Evolutionary conservation across 495 filamentous ascomycete genomes (phyloP), one percentile per base, ranked within the genome.

Genomic region (Margaritispora aquatica): DNA sequence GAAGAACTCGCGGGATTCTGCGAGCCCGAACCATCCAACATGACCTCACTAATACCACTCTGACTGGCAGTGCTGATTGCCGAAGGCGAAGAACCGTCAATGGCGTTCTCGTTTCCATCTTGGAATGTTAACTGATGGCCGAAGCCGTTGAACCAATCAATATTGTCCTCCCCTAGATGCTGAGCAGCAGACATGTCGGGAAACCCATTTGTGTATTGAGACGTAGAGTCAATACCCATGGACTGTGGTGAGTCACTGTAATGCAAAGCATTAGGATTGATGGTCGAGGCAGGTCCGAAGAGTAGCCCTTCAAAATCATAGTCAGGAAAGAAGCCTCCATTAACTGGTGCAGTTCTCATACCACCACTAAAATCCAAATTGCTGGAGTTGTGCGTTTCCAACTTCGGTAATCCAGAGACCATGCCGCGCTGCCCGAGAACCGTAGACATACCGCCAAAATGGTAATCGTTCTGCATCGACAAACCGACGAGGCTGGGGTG

Each of bases 241-340:
- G 79, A 80, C 52, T 85, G 86, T 22, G 90, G 90, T 15, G 90
- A 90, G 68, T 90, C 89, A 67, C 80, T 89, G 69, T 94, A 94
- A 71, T 97, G 93, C 52, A 99, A 83, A 66, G 96, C 92, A 62
- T 92, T 92, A 19, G 94, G 94, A 71, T 99, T 97, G 72, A 99
- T 89, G 51, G 94, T 98, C 38, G 80, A 76, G n/a, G 73, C 70
- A 9, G 75, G 69, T 49, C 80, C 84, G 70, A 92, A 91, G 51
- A 90, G 77, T 56, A 90, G 73, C 27, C 81, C 75, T 63, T 96
- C 87, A 56, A 92, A 83, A 61, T 95, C 88, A 60, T 90, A 86
- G 17, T 87, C 87, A 34, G 81, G 73, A 53, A 77, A 83, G 71
- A 92, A 89, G 38, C 79, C 80, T 19, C 82, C 77, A 61, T 88